Evolutionary conservation across 805 yeast species (phyloP).

Genomic region (Kuraishia hungarica): DNA sequence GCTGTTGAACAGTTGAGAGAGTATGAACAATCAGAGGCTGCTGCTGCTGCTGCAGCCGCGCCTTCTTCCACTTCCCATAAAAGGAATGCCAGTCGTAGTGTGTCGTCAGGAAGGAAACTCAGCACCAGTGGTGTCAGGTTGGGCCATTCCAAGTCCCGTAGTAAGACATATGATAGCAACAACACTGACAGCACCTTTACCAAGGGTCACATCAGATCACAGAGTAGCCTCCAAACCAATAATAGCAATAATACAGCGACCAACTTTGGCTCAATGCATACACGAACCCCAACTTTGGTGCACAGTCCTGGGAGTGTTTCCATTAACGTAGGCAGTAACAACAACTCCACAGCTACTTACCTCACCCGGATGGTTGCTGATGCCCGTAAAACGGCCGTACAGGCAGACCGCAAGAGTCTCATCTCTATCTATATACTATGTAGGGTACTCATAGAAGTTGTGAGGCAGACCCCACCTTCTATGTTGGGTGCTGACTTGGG

Average conservation of each 20-base stretch:
- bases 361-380: slow-evolving; percentile 16
- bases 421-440: slow-evolving; percentile 85
- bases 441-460: slow-evolving; percentile 87
- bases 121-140: too few species aligned
- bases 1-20: slow-evolving; percentile 18
- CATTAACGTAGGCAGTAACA: too few species aligned
- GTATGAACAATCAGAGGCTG: slow-evolving; percentile 1
- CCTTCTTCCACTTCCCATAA: slow-evolving; percentile 23
- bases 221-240: too few species aligned
- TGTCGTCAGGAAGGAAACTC: too few species aligned
- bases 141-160: slow-evolving; percentile 17
- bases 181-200: slow-evolving; percentile 4
- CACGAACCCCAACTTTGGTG: too few species aligned
- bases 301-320: too few species aligned
- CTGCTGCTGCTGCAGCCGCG: slow-evolving; percentile 4
- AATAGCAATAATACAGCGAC: too few species aligned
- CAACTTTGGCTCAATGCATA: too few species aligned
- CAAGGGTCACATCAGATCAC: too few species aligned
- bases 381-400: slow-evolving; percentile 62
- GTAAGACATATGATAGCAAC: slow-evolving; percentile 26
- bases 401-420: slow-evolving; percentile 79
- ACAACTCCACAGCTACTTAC: slow-evolving; percentile 3
- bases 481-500: slow-evolving; percentile 71
- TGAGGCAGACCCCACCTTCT: slow-evolving; percentile 74
- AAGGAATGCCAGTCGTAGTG: slow-evolving; percentile 25